Percentiles rank a stretch among this genome's conserved stretches.
Evolutionary conservation across 2,329 filamentous ascomycete genomes (phyloP).

Genomic region (Pseudogymnoascus sp.): DNA sequence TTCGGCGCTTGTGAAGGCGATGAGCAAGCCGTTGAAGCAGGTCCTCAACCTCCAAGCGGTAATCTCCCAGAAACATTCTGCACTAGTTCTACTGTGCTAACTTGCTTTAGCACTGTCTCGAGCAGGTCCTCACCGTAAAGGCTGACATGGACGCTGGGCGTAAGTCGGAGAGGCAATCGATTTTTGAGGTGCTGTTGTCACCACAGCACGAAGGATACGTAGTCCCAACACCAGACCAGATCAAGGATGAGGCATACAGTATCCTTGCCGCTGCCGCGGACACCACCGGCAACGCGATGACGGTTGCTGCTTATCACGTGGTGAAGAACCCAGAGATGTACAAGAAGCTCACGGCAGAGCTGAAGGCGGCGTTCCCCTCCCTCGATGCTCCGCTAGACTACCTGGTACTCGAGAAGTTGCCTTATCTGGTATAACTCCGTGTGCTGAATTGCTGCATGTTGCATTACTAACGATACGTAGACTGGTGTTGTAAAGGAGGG

Average conservation of each 20-base stretch:
- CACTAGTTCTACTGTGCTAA: neutral
- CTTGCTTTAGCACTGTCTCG: neutral
- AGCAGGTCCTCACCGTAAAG: slow-evolving; percentile 14
- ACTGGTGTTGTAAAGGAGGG: slow-evolving; percentile 32
- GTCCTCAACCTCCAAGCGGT: slow-evolving; percentile 20
- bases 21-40: slow-evolving; percentile 19
- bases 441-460: neutral
- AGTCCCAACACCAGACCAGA: neutral
- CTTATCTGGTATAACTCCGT: slow-evolving; percentile 25
- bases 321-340: slow-evolving; percentile 25
- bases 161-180: neutral
- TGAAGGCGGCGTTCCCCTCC: slow-evolving; percentile 28
- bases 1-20: slow-evolving; percentile 19
- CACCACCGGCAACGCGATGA: slow-evolving; percentile 31
- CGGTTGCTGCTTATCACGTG: slow-evolving; percentile 27
- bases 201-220: neutral
- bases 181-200: slow-evolving; percentile 2
- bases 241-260: neutral
- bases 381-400: slow-evolving; percentile 23
- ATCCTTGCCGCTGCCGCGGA: slow-evolving; percentile 30
- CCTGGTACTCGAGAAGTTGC: slow-evolving; percentile 28
- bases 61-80: slow-evolving; percentile 16
- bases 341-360: slow-evolving; percentile 23
- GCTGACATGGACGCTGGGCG: slow-evolving; percentile 13
- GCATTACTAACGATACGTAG: slow-evolving; percentile 15